A percentile compares a stretch with the other conserved stretches of the same genome.
phyloP scores from a whole-genome alignment of 352 stramenopile species.

The Pythium aphanidermatum region DNA sequence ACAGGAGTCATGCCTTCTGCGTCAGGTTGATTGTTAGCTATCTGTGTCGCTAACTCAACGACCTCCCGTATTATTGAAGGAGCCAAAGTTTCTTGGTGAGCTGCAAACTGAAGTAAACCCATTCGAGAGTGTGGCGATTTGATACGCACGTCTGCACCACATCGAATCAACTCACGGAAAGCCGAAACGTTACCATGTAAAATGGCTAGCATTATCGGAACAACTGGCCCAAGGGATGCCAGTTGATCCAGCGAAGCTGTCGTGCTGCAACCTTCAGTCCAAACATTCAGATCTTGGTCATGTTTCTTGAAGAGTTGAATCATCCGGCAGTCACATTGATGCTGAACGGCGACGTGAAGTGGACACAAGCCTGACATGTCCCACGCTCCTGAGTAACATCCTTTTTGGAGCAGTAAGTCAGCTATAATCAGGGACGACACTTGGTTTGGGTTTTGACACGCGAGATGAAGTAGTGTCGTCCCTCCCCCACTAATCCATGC shows the following conservation, averaged over 20 bases:
- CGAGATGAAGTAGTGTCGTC: conserved; percentile 46
- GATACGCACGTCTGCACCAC: conserved; percentile 35
- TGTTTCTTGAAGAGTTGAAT: conserved; percentile 44
- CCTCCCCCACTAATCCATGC: conserved; percentile 5
- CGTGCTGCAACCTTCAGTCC: conserved; percentile 37
- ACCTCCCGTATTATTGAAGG: conserved; percentile 10
- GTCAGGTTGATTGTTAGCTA: neutral
- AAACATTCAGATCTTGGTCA: conserved; percentile 50
- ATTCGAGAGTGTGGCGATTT: conserved; percentile 41
- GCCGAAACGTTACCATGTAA: conserved; percentile 38
- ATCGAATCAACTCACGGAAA: conserved; percentile 39
- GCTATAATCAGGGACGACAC: conserved; percentile 32
- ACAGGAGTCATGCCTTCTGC: neutral
- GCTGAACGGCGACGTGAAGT: conserved; percentile 46
- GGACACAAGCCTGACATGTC: conserved; percentile 38
- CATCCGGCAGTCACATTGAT: conserved; percentile 32
- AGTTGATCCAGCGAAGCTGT: neutral
- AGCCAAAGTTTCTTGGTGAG: conserved; percentile 3
- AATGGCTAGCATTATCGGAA: conserved; percentile 52
- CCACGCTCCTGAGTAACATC: conserved; percentile 43
- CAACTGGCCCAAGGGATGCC: conserved; percentile 17
- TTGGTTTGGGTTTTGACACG: conserved; percentile 30
- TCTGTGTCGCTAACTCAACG: neutral
- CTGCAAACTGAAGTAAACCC: conserved; percentile 42
- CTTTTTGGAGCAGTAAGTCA: conserved; percentile 34